Evolutionary conservation across 441 rosid genomes (phyloP), one percentile per base, ranked within the genome.

Genomic region (Iberis amara): DNA sequence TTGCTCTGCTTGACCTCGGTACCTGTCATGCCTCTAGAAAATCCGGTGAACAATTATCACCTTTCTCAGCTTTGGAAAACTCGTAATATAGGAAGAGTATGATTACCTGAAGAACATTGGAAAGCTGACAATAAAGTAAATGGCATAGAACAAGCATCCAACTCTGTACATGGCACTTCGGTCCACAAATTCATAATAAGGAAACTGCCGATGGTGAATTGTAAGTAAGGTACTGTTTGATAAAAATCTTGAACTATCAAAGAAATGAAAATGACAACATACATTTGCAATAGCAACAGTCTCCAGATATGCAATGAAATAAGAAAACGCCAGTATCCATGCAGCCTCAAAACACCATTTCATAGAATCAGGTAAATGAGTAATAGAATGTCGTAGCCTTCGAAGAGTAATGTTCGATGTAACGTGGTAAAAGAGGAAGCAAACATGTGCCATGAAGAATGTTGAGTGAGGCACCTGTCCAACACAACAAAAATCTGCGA

Each of bases 341-440:
- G 81, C 86, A 33, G 78, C 94, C 70, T 92, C 94, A 52, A 68
- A 43, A 54, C 64, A 76, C 82, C 79, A 82, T 61, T 47, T 91
- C 30, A 86, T 57, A 42, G 77, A 75, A 47, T 73, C 72, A 3
- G 98, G 96, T 77, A 82, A 71, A 68, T 71, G 69, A 62, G 95
- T 68, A 63, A 65, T 65, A n/a, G 81, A 71, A 59, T 80, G 78
- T 5, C 85, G 76, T 38, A 92, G 73, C 70, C 96, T 79, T 46
- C 95, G 88, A 38, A 92, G 81, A 14, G 94, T 86, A 50, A 92
- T 81, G 82, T 88, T 92, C 4, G 95, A 82, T 1, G 82, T 31
- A 38, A 92, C 96, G 50, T 92, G 99, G 77, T 92, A 92, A 71
- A 92, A 89, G 33, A 92, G 76, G 72, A 92, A 92, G 83, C 91